Conservation (phyloP, 2,329 filamentous ascomycete species). For the Fusarium succisae region DNA sequence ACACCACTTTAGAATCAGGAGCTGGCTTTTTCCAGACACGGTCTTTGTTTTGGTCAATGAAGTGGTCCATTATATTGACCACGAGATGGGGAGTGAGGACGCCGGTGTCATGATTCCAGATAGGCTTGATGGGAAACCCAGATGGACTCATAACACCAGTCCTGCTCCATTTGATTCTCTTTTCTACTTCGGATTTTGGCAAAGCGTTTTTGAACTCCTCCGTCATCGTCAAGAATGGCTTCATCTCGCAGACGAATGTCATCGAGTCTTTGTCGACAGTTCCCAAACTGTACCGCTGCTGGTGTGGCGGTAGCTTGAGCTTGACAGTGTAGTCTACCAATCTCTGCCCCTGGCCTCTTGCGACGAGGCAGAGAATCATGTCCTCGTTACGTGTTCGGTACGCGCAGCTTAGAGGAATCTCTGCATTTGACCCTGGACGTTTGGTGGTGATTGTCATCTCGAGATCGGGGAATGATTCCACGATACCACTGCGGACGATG, state of each 20-base stretch:
- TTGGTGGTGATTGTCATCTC: background rate
- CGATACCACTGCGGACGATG: background rate
- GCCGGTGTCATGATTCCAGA: background rate
- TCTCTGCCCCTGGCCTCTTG: rapidly evolving
- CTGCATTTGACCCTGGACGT: background rate
- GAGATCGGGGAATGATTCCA: background rate
- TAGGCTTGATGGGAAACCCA: background rate
- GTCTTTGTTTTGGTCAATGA: background rate
- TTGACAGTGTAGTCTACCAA: background rate
- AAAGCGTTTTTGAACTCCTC: background rate
- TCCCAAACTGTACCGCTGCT: background rate
- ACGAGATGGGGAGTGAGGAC: background rate
- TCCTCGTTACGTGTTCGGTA: background rate
- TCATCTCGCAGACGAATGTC: background rate
- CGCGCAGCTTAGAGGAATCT: background rate
- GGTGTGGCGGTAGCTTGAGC: background rate
- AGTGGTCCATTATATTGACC: background rate
- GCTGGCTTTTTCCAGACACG: background rate
- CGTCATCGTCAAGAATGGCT: background rate
- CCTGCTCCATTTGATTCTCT: background rate
- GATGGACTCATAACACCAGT: background rate
- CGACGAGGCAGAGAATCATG: background rate
- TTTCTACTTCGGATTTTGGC: background rate
- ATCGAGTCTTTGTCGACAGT: rapidly evolving
- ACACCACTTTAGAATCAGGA: background rate